phyloP scores from a whole-genome alignment of 257 asterid species.

The Thymus quinquecostatus region DNA sequence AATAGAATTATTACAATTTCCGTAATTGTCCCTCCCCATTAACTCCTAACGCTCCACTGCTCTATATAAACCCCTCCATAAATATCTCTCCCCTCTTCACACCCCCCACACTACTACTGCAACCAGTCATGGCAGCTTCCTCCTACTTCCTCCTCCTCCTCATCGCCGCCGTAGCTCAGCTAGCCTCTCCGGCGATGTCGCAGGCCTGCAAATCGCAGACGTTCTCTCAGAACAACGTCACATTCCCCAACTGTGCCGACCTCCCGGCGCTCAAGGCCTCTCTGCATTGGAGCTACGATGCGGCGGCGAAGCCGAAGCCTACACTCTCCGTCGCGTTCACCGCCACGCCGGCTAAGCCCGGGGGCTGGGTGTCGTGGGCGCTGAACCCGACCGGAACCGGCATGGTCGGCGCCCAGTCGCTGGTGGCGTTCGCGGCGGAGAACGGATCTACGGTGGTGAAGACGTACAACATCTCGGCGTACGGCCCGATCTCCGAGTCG shows the following conservation, averaged over 20 bases:
- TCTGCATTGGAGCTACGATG: conserved; percentile 62
- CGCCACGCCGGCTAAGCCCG: conserved; percentile 58
- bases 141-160: conserved; percentile 30
- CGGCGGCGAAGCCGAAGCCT: conserved; percentile 37
- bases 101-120: not conserved
- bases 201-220: conserved; percentile 50
- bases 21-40: not conserved
- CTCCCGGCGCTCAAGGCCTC: conserved; percentile 52
- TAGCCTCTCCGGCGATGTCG: conserved; percentile 46
- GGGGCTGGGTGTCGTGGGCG: conserved; percentile 87
- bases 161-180: conserved; percentile 39
- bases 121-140: conserved; percentile 39
- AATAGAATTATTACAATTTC: not conserved
- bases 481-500: conserved; percentile 44
- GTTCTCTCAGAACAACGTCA: conserved; percentile 26
- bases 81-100: conserved; percentile 3
- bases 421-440: conserved; percentile 53
- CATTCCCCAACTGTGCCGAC: conserved; percentile 54
- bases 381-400: conserved; percentile 59
- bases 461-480: conserved; percentile 56
- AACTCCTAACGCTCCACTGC: not conserved
- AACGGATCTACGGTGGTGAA: conserved; percentile 52
- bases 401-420: conserved; percentile 70
- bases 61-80: conserved; percentile 29
- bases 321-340: conserved; percentile 65